Evolutionary conservation across 1,284 basidiomycete genomes (phyloP).

Genomic region (Fereydounia khargensis): DNA sequence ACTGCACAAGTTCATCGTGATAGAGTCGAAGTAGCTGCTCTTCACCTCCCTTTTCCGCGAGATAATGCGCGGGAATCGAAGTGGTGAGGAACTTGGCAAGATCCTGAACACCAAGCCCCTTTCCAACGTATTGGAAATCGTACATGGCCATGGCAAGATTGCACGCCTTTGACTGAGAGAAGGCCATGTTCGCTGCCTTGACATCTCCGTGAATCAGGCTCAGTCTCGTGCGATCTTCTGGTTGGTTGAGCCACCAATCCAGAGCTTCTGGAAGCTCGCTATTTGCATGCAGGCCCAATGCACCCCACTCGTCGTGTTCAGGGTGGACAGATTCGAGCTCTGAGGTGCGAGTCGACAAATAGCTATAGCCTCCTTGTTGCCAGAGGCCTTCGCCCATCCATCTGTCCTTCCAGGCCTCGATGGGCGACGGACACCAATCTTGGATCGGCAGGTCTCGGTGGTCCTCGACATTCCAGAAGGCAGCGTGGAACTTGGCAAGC

Average conservation of each 20-base stretch:
- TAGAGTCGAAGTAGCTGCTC: constrained; percentile 10
- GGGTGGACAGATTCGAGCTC: constrained; percentile 17
- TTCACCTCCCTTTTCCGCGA: constrained; percentile 3
- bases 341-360: constrained; percentile 12
- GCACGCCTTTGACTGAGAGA: not conserved
- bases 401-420: not conserved
- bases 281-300: constrained; percentile 13
- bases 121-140: constrained; percentile 42
- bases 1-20: constrained; percentile 1
- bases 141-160: constrained; percentile 25
- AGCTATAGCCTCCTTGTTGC: constrained; percentile 34
- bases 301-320: constrained; percentile 4
- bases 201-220: constrained; percentile 42
- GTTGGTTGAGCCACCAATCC: constrained; percentile 26
- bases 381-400: constrained; percentile 15
- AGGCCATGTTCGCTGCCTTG: constrained; percentile 40
- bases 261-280: constrained; percentile 8
- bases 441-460: not conserved
- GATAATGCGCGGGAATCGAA: constrained; percentile 4
- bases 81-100: constrained; percentile 36
- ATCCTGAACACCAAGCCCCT: constrained; percentile 27
- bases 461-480: constrained; percentile 9
- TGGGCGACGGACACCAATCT: not conserved
- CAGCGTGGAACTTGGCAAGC: constrained; percentile 22
- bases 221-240: not conserved